A percentile compares a stretch with the other conserved stretches of the same genome.
These are phyloP conservation scores for Xylariaceae sp. DNA, from an alignment of 2,329 filamentous ascomycete genomes.

Conservation along the genomic window DNA sequence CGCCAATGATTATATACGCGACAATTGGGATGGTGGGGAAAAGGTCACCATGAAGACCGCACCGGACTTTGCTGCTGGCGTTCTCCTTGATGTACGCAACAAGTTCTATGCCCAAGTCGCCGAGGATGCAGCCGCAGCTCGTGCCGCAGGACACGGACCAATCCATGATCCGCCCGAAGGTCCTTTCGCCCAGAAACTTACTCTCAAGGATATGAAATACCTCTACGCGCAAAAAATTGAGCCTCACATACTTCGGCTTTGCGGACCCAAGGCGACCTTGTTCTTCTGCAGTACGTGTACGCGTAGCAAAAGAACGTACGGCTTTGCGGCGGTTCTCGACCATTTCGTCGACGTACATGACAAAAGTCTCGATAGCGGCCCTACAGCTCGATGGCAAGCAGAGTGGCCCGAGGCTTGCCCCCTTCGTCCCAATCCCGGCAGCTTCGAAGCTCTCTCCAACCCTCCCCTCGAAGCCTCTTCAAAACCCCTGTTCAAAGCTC, in stretches of 20 bases:
- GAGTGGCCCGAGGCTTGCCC: slow-evolving; percentile 74
- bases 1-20: slow-evolving; percentile 62
- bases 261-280: no score
- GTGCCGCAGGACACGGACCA: slow-evolving; percentile 37
- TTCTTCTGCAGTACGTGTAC: slow-evolving; percentile 70
- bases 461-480: background rate
- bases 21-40: slow-evolving; percentile 56
- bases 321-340: slow-evolving; percentile 72
- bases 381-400: slow-evolving; percentile 71
- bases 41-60: slow-evolving; percentile 56
- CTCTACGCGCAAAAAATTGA: slow-evolving; percentile 72
- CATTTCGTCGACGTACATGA: slow-evolving; percentile 82
- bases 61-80: slow-evolving; percentile 63
- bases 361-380: slow-evolving; percentile 62
- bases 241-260: no score
- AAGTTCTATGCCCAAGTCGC: slow-evolving; percentile 57
- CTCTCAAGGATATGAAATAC: slow-evolving; percentile 82
- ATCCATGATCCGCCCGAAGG: slow-evolving; percentile 42
- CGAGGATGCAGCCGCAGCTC: slow-evolving; percentile 41
- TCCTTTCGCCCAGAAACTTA: slow-evolving; percentile 54
- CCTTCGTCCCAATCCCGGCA: slow-evolving; percentile 55
- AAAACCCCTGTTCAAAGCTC: no score
- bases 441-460: background rate
- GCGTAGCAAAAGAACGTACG: slow-evolving; percentile 58
- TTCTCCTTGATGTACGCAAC: slow-evolving; percentile 59